Conservation (phyloP, 106 monocot species). For the Posidonia australis region DNA sequence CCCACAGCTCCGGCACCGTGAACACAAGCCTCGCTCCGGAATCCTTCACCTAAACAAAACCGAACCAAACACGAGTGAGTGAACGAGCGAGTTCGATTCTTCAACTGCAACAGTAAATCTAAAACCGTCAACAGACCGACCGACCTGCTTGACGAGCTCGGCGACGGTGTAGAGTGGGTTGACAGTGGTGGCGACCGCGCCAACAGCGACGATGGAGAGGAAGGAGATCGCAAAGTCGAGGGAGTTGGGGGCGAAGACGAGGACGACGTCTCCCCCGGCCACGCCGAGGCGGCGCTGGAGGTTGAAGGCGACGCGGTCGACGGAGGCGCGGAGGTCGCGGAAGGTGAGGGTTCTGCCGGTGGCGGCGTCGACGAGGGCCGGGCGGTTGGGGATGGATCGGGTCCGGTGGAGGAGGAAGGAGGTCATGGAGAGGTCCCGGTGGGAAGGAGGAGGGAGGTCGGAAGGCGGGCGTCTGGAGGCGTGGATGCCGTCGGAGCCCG, state of each 20-base stretch:
- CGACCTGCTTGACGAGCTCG: slow-evolving; percentile 66
- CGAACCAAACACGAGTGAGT: background rate
- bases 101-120: background rate
- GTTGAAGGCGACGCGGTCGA: slow-evolving; percentile 17
- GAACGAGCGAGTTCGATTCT: background rate
- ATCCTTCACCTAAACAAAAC: slow-evolving; percentile 11
- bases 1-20: slow-evolving; percentile 36
- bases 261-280: slow-evolving; percentile 43
- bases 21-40: slow-evolving; percentile 34
- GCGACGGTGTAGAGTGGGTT: slow-evolving; percentile 58
- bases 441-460: background rate
- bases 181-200: slow-evolving; percentile 66
- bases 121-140: background rate
- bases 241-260: slow-evolving; percentile 73
- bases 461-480: background rate
- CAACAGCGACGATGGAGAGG: slow-evolving; percentile 44
- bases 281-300: slow-evolving; percentile 26
- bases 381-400: slow-evolving; percentile 3
- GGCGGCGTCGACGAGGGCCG: slow-evolving; percentile 17
- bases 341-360: slow-evolving; percentile 9
- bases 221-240: slow-evolving; percentile 43
- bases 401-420: slow-evolving; percentile 12
- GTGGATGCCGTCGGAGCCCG: too few relatives aligned
- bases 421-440: slow-evolving; percentile 12
- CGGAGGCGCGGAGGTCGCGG: slow-evolving; percentile 13